Evolutionary conservation across 2,329 filamentous ascomycete genomes (phyloP).

Genomic region (Pseudopyricularia cyperi): DNA sequence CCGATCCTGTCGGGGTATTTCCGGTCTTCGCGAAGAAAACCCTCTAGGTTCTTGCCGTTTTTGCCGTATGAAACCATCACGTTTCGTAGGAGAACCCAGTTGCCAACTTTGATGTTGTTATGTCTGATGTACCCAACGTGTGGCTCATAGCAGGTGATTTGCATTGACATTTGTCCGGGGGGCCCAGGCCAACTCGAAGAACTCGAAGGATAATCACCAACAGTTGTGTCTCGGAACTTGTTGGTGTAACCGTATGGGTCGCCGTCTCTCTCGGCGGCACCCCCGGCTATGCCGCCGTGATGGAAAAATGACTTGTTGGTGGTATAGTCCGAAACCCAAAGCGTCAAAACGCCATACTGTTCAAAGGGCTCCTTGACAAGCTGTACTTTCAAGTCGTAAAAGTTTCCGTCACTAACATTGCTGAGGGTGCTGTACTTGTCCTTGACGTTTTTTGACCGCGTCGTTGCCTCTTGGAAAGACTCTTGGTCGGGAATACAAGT

Average conservation of each 20-base stretch:
- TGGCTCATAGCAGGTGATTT: constrained; percentile 56
- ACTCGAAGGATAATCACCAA: too few relatives aligned
- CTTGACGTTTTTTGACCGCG: constrained; percentile 27
- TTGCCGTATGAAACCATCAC: constrained; percentile 49
- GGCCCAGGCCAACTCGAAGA: constrained; percentile 55
- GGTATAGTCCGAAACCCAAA: constrained; percentile 80
- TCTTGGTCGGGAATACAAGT: constrained; percentile 24
- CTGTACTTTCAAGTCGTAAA: constrained; percentile 59
- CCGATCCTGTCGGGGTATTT: constrained; percentile 36
- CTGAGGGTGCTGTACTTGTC: constrained; percentile 53
- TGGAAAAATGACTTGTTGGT: constrained; percentile 51
- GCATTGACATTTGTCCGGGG: constrained; percentile 57
- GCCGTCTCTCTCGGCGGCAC: constrained; percentile 31
- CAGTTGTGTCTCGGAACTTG: constrained; percentile 11
- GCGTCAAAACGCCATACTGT: constrained; percentile 31
- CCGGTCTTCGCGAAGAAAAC: constrained; percentile 51
- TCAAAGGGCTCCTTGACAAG: constrained; percentile 43
- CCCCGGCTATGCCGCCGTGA: constrained; percentile 18
- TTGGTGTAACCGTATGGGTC: constrained; percentile 35
- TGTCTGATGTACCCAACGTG: constrained; percentile 46
- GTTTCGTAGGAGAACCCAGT: constrained; percentile 58
- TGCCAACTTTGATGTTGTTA: constrained; percentile 38
- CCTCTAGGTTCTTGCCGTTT: constrained; percentile 50
- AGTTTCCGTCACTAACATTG: constrained; percentile 42
- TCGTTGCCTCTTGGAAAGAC: constrained; percentile 26